Conservation (phyloP, 2,329 filamentous ascomycete genomes). For the Aspergillus pseudoglaucus region DNA sequence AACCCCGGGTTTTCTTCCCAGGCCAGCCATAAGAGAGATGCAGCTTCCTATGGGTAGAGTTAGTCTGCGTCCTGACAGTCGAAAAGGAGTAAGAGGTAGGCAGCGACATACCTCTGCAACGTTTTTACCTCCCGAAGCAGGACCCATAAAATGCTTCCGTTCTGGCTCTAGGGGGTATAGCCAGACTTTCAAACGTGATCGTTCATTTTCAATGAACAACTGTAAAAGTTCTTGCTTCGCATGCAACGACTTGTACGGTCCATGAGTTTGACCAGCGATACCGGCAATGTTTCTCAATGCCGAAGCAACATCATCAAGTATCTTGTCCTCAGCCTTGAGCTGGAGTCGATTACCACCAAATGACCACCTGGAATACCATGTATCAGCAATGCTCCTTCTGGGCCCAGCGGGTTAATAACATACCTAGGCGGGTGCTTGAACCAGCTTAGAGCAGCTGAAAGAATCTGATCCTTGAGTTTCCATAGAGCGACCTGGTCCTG, state of each 20-base stretch:
- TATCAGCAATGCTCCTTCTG: conserved; percentile 4
- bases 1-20: conserved; percentile 82
- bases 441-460: conserved; percentile 84
- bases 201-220: conserved; percentile 75
- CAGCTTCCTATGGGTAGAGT: conserved; percentile 43
- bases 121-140: conserved; percentile 37
- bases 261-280: conserved; percentile 47
- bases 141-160: conserved; percentile 46
- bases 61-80: conserved; percentile 3
- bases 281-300: conserved; percentile 59
- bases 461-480: conserved; percentile 79
- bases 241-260: conserved; percentile 60
- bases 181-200: conserved; percentile 80
- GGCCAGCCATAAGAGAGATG: conserved; percentile 67
- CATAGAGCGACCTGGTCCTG: conserved; percentile 62
- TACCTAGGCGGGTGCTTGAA: conserved; percentile 69
- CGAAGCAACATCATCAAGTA: conserved; percentile 67
- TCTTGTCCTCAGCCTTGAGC: conserved; percentile 81
- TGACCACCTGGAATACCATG: conserved; percentile 60
- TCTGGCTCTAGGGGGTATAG: conserved; percentile 69
- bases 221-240: conserved; percentile 78
- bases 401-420: conserved; percentile 7
- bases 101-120: conserved; percentile 31
- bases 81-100: background rate
- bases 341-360: conserved; percentile 92